Base-by-base conservation (phyloP, 2,329 filamentous ascomycete species). In the Mycosphaerella arachidis region DNA sequence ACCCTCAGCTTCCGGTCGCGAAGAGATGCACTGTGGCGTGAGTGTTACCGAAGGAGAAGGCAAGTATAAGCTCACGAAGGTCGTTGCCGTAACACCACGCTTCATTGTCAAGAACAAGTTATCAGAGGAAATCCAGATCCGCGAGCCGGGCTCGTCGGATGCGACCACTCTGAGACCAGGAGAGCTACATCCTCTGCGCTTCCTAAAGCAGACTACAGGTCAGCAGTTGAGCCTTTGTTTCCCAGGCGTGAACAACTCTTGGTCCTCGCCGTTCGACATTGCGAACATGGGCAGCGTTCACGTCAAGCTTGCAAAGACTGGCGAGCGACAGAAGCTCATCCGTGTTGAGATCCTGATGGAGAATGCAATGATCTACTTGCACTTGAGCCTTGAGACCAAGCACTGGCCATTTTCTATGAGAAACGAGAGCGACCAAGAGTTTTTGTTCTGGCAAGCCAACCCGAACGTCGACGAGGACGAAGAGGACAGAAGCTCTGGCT, bases 361-460 rank as follows among this genome's bases (percentile, higher is more conserved):
- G 73, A 86, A 90, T 63, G 91, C 93, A 0, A 97, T 93, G 1
- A 88, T 99, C 45, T 99, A 97, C 80, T 75, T 97, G 35, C 91
- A 96, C 70, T 83, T 99, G 60, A 94, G 87, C 70, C 81, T 93
- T 66, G 94, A 99, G 77, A 92, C 85, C 6, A 95, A 94, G 74
- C 91, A 96, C 72, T 99, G 94, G 94, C 94, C 94, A 0, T 99
- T 94, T 77, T 97, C 92, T 0, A 97, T 99, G 87, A 89, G 94
- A 65, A 99, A 99, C 71, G 94, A 97, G 77, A 97, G 93, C 70
- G 93, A 97, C 70, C 89, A 89, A 27, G 94, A 97, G 72, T 97
- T 97, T 75, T 88, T 93, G 53, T 99, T 99, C 78, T 96, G 89
- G 79, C 94, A 99, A 74, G 90, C 91, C 18, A 88, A 97, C 69